Evolutionary conservation across 352 stramenopile genomes (phyloP).

Genomic region (Phytopythium cucurbitacearum): DNA sequence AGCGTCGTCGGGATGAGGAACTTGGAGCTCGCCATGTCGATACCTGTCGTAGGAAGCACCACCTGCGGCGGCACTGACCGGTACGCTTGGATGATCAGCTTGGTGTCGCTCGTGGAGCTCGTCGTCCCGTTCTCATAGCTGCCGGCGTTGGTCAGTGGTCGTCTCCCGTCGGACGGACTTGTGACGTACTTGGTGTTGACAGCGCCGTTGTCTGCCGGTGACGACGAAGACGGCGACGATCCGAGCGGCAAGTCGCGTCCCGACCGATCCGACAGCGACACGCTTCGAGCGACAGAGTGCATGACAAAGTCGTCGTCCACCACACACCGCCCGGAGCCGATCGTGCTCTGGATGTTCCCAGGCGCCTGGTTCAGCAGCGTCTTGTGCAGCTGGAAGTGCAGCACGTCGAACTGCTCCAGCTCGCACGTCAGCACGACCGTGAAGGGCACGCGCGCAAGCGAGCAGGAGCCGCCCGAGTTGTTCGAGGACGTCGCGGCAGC

Average conservation of each 20-base stretch:
- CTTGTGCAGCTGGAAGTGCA: constrained; percentile 65
- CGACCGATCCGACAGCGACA: constrained; percentile 49
- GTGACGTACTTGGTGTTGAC: constrained; percentile 6
- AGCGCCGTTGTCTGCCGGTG: constrained; percentile 6
- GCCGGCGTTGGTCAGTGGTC: background rate
- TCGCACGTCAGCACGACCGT: constrained; percentile 49
- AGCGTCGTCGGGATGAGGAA: constrained; percentile 69
- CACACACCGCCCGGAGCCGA: constrained; percentile 49
- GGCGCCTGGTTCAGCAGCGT: constrained; percentile 38
- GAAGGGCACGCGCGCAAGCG: constrained; percentile 43
- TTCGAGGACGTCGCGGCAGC: constrained; percentile 8
- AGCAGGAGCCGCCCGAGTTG: constrained; percentile 3
- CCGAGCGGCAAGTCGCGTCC: constrained; percentile 20
- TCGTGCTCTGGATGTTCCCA: constrained; percentile 31
- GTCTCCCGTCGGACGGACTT: background rate
- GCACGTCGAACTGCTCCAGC: constrained; percentile 52
- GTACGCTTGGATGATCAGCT: constrained; percentile 50
- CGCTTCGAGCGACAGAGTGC: constrained; percentile 28
- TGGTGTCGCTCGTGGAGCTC: constrained; percentile 28
- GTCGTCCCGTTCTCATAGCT: constrained; percentile 14
- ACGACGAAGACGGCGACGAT: constrained; percentile 7
- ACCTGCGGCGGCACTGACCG: constrained; percentile 37
- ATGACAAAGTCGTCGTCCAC: constrained; percentile 49
- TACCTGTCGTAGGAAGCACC: constrained; percentile 49
- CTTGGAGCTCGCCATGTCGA: constrained; percentile 75